Conservation (phyloP, 176 grass and related monocot species). For the Cocos nucifera region DNA sequence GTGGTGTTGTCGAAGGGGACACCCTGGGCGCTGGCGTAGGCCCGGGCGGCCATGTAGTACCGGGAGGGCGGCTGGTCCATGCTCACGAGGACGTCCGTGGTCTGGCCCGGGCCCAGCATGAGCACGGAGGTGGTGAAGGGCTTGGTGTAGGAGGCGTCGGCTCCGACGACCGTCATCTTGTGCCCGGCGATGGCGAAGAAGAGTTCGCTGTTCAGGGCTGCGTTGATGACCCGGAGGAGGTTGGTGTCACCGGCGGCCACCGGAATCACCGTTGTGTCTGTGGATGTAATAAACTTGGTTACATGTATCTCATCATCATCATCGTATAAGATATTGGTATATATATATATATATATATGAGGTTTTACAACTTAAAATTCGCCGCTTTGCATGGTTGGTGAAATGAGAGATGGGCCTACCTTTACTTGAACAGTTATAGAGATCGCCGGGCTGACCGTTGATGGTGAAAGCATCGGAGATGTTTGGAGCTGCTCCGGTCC, state of each 20-base stretch:
- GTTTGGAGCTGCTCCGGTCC: slow-evolving; percentile 64
- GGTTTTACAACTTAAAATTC: too few species aligned
- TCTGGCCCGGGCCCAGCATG: slow-evolving; percentile 76
- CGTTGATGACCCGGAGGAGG: slow-evolving; percentile 80
- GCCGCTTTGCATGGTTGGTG: too few species aligned
- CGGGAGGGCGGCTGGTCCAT: slow-evolving; percentile 37
- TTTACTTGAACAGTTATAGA: slow-evolving; percentile 68
- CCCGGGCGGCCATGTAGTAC: slow-evolving; percentile 74
- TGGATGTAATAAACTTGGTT: background rate
- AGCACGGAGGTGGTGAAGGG: slow-evolving; percentile 48
- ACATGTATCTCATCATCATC: too few species aligned
- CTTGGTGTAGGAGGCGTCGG: slow-evolving; percentile 91
- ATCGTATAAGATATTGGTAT: too few species aligned
- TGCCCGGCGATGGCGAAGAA: slow-evolving; percentile 71
- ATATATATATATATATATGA: too few species aligned
- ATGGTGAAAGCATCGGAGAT: slow-evolving; percentile 82
- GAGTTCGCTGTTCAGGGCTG: slow-evolving; percentile 77
- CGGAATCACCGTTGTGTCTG: slow-evolving; percentile 44
- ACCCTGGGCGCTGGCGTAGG: slow-evolving; percentile 72
- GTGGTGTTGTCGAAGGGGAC: slow-evolving; percentile 95
- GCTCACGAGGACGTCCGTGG: slow-evolving; percentile 81
- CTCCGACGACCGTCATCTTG: slow-evolving; percentile 73
- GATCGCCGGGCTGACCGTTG: slow-evolving; percentile 87
- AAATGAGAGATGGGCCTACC: slow-evolving; percentile 10
- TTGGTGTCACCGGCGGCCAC: slow-evolving; percentile 80